A percentile compares a stretch with the other conserved stretches of the same genome.
These are phyloP conservation scores for Alternaria consortialis DNA, from an alignment of 2,329 filamentous ascomycete genomes.

Conservation along the genomic window DNA sequence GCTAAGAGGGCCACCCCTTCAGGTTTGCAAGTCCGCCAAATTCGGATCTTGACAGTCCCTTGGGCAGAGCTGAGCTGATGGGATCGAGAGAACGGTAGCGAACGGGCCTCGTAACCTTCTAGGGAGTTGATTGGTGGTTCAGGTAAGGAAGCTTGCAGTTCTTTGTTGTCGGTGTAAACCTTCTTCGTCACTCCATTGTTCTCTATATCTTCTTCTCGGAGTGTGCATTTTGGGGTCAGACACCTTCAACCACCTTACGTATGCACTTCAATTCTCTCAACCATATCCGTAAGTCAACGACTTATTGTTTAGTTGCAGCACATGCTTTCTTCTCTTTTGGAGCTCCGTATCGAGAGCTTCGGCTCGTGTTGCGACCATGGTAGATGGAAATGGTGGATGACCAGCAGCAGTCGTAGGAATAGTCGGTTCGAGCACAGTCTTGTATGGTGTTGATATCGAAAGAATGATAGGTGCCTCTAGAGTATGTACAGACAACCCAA, in stretches of 20 bases:
- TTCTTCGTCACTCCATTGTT: not conserved
- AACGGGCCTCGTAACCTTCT: not conserved
- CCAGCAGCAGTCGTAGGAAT: no score
- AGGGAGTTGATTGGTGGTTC: not conserved
- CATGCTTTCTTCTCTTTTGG: not conserved
- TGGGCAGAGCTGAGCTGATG: no score
- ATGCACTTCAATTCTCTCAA: not conserved
- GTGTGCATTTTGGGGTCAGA: not conserved
- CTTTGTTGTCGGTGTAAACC: not conserved
- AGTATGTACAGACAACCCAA: not conserved
- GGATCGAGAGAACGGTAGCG: not conserved
- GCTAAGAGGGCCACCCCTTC: not conserved
- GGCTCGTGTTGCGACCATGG: not conserved
- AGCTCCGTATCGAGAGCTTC: not conserved
- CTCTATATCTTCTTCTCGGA: not conserved
- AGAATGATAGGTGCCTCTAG: no score
- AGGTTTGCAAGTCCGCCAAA: not conserved
- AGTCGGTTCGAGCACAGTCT: no score
- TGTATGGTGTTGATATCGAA: no score
- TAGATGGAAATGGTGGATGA: not conserved
- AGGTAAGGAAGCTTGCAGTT: not conserved
- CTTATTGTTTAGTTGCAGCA: not conserved
- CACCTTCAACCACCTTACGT: not conserved
- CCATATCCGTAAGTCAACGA: not conserved
- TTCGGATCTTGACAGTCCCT: no score